phyloP scores from a whole-genome alignment of 805 yeast genomes.

The Lipomyces spencermartinsiae region DNA sequence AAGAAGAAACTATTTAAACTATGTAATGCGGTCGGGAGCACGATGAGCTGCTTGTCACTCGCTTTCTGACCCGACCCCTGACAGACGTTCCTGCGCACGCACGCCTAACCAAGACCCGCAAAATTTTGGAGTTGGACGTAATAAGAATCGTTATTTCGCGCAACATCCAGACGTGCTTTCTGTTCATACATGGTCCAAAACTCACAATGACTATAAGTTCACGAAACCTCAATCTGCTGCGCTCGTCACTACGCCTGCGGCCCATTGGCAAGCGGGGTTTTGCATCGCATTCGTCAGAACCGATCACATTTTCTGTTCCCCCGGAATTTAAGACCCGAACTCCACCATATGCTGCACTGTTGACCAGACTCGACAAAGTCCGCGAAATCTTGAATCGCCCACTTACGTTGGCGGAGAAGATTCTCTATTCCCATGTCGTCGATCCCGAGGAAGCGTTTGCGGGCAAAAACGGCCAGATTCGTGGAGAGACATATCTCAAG shows the following conservation, averaged over 20 bases:
- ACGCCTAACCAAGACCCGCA: background rate
- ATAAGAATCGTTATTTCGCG: too few species aligned
- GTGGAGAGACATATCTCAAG: conserved; percentile 91
- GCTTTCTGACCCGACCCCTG: conserved; percentile 2
- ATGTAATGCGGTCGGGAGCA: too few species aligned
- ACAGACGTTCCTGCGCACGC: too few species aligned
- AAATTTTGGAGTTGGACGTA: background rate
- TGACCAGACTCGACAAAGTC: conserved; percentile 67
- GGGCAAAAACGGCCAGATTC: conserved; percentile 42
- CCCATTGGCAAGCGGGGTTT: conserved; percentile 15
- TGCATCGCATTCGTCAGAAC: conserved; percentile 27
- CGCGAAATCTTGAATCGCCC: conserved; percentile 74
- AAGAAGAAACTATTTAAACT: too few species aligned
- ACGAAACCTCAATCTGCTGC: background rate
- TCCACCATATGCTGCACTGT: conserved; percentile 62
- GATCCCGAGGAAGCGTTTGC: conserved; percentile 72
- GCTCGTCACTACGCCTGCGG: background rate
- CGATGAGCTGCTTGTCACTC: background rate
- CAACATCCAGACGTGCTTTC: background rate
- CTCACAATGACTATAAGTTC: background rate
- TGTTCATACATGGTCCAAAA: background rate
- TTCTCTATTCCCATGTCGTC: conserved; percentile 92
- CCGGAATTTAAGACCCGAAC: conserved; percentile 68
- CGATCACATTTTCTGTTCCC: conserved; percentile 53
- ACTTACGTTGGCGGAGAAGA: conserved; percentile 93